These are phyloP conservation scores for Marasmius sp. DNA, from an alignment of 1,284 basidiomycete genomes.

Conservation along the genomic window DNA sequence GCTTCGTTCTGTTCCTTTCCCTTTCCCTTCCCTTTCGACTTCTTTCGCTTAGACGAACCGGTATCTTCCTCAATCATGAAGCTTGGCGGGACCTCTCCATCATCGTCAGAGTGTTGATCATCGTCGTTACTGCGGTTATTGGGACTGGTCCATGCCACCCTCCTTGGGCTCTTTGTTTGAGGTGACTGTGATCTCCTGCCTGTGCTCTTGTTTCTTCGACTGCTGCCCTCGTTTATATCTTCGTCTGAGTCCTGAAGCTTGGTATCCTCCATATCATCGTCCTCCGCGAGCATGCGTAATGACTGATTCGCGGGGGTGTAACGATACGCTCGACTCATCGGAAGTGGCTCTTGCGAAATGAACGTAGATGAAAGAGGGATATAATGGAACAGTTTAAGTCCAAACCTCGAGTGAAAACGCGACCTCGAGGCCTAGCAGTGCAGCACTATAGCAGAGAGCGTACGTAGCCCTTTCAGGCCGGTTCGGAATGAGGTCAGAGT, in stretches of 20 bases:
- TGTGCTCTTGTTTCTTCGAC: background rate
- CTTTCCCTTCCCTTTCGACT: constrained; percentile 38
- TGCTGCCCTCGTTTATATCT: background rate
- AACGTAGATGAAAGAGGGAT: background rate
- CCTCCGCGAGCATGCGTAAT: constrained; percentile 1
- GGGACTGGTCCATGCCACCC: background rate
- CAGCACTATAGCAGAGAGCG: background rate
- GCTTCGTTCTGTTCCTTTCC: constrained; percentile 8
- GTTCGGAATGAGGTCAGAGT: background rate
- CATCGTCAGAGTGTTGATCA: constrained; percentile 58
- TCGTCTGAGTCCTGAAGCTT: background rate
- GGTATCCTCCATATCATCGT: constrained; percentile 2
- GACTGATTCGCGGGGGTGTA: constrained; percentile 1
- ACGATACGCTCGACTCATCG: constrained; percentile 1
- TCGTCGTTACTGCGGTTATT: constrained; percentile 32
- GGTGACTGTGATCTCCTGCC: background rate
- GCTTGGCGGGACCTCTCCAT: constrained; percentile 80
- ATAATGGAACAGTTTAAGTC: background rate
- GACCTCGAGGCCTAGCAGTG: background rate
- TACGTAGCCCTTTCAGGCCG: background rate
- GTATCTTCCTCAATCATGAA: constrained; percentile 75
- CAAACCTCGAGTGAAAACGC: background rate
- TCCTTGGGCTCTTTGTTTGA: background rate
- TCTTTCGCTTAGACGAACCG: constrained; percentile 33
- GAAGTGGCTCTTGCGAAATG: background rate